Base-by-base conservation (phyloP, 2,329 filamentous ascomycete genomes). In the Biscogniauxia marginata region DNA sequence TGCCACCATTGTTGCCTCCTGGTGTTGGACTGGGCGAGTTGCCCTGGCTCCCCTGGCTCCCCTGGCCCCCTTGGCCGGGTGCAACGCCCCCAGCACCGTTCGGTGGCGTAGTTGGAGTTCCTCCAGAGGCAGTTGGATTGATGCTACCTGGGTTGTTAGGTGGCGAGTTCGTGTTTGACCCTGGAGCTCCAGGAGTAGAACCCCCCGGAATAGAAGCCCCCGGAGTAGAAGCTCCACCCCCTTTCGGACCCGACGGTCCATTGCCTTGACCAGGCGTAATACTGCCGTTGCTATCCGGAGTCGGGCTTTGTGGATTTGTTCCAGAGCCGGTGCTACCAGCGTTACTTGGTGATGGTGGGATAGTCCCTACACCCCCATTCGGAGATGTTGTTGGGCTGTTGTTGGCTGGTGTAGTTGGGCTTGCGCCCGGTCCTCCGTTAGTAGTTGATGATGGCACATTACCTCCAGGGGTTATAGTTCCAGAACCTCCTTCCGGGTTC, bases 11-110 rank as follows among this genome's bases (percentile, higher is more conserved):
- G 39, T 53, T 50, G 18, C 47, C 23, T 39, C 51, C 55, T 16
- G 39, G 23, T 7, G 8, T 47, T 13, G 57, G 52, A 18, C 11
- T 51, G 16, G 53, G 44, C 18, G 22, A 25, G 16, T 39, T 51
- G 45, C 49, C 45, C 8, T 56, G 57, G 46, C 48, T 51, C 30
- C 49, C 45, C 7, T 53, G 57, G n/a, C n/a, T n/a, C n/a, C 49
- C 45, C 8, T 56, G 57, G 46, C 48, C 48, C 30, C 49, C 45
- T 6, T 53, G 57, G 6, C 57, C 54, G 7, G 58, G 53, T 20
- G 49, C 48, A 25, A 49, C 49, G 23, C 56, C 47, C 3, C 47
- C 50, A 11, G n/a, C 51, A 22, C 51, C 49, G 39, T 53, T 54
- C n/a, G 53, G 50, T 44, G 50, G 39, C 16, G 46, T 46, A 1